Evolutionary conservation across 768 basidiomycete species (phyloP).

Genomic region (Pleurotus tuber-regium): DNA sequence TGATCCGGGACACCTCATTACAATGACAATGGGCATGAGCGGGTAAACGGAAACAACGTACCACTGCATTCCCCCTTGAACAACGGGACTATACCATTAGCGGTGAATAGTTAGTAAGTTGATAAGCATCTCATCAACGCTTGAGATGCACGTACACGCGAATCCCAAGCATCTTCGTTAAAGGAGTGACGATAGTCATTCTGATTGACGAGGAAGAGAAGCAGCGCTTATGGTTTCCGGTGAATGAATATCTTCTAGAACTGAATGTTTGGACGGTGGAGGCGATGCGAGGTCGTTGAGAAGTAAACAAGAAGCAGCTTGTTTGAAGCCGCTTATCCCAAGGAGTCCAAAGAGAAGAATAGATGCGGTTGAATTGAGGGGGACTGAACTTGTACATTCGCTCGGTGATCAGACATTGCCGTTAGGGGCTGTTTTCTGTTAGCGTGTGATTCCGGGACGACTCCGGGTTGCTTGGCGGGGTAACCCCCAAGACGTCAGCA

Average conservation of each 20-base stretch:
- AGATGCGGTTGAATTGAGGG: too few relatives aligned
- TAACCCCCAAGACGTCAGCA: too few relatives aligned
- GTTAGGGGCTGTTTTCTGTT: too few relatives aligned
- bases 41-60: constrained; percentile 25
- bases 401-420: too few relatives aligned
- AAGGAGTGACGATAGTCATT: constrained; percentile 47
- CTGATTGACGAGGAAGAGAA: constrained; percentile 8
- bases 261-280: too few relatives aligned
- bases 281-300: neutral
- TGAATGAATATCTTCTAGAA: too few relatives aligned
- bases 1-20: neutral
- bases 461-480: too few relatives aligned
- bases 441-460: too few relatives aligned
- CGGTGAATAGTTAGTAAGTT: neutral
- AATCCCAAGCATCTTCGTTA: constrained; percentile 67
- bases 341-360: neutral
- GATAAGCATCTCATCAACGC: neutral
- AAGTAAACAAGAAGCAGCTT: neutral
- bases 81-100: constrained; percentile 75
- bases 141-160: constrained; percentile 47
- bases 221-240: neutral
- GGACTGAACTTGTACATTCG: too few relatives aligned
- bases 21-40: neutral
- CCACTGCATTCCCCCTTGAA: constrained; percentile 95
- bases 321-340: neutral